phyloP scores from a whole-genome alignment of 345 rosid genomes.

The Jatropha curcas region DNA sequence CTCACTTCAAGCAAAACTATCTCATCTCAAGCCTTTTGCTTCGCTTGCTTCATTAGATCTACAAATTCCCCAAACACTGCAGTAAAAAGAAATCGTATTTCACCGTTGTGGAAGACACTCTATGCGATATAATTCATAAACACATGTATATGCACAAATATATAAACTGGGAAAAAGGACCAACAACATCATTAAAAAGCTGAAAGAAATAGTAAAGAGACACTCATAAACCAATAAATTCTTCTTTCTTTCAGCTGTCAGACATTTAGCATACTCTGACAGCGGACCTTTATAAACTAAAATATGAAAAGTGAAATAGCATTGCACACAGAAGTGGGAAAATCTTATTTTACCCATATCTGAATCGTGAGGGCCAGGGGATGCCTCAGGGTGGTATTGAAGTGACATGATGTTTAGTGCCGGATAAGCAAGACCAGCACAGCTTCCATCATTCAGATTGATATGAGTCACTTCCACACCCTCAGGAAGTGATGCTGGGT shows the following conservation, averaged over 20 bases:
- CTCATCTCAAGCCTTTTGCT: conserved; percentile 19
- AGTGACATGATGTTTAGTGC: conserved; percentile 77
- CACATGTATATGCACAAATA: too few species aligned
- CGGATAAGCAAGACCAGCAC: conserved; percentile 90
- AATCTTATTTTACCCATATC: conserved; percentile 50
- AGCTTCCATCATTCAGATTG: conserved; percentile 93
- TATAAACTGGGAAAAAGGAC: too few species aligned
- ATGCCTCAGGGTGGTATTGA: conserved; percentile 96
- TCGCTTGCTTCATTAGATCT: conserved; percentile 25
- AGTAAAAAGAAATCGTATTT: neutral
- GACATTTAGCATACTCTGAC: neutral
- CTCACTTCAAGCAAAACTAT: neutral
- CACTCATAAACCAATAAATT: too few species aligned
- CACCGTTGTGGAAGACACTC: neutral
- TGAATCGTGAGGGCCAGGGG: conserved; percentile 98
- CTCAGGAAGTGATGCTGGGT: conserved; percentile 79
- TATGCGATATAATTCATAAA: neutral
- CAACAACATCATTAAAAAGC: too few species aligned
- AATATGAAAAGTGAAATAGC: neutral
- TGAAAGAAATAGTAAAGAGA: too few species aligned
- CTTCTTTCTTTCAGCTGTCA: neutral
- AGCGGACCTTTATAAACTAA: neutral
- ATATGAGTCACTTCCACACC: conserved; percentile 91
- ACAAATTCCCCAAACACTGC: conserved; percentile 36
- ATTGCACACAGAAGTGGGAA: neutral